Evolutionary conservation across 768 basidiomycete genomes (phyloP).

Genomic region (Suillus occidentalis): DNA sequence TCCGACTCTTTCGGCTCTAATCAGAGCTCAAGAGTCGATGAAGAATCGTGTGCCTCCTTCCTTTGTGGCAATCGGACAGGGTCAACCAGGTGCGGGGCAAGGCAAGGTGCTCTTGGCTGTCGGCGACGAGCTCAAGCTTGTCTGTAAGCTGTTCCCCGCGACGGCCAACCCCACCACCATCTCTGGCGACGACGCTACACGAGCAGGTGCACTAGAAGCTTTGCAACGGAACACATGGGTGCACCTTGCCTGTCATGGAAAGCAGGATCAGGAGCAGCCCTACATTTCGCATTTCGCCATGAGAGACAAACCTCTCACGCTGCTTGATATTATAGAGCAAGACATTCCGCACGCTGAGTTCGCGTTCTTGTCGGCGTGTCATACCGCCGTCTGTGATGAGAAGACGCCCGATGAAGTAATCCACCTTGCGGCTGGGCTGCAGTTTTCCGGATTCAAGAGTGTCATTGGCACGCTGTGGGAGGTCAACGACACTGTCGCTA

Average conservation of each 20-base stretch:
- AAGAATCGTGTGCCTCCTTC: background rate
- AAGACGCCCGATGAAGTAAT: background rate
- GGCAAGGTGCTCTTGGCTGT: background rate
- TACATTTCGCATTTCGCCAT: background rate
- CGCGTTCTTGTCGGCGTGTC: background rate
- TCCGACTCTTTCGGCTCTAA: background rate
- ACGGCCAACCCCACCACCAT: background rate
- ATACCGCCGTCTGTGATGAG: background rate
- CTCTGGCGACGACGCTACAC: background rate
- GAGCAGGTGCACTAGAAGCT: background rate
- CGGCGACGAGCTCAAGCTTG: background rate
- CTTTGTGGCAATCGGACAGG: background rate
- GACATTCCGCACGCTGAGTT: background rate
- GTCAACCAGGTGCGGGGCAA: background rate
- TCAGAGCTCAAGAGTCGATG: background rate
- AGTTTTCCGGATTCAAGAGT: too few relatives aligned
- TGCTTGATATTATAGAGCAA: background rate
- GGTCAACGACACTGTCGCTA: too few relatives aligned
- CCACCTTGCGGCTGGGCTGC: background rate
- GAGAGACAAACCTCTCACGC: background rate
- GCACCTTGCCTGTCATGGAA: background rate
- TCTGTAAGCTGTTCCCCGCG: background rate
- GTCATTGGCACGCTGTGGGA: too few relatives aligned
- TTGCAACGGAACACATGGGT: constrained; percentile 10
- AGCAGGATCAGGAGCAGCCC: background rate